These are phyloP conservation scores for Dactylonectria estremocensis DNA, from an alignment of 2,329 filamentous ascomycete genomes.

Conservation along the genomic window DNA sequence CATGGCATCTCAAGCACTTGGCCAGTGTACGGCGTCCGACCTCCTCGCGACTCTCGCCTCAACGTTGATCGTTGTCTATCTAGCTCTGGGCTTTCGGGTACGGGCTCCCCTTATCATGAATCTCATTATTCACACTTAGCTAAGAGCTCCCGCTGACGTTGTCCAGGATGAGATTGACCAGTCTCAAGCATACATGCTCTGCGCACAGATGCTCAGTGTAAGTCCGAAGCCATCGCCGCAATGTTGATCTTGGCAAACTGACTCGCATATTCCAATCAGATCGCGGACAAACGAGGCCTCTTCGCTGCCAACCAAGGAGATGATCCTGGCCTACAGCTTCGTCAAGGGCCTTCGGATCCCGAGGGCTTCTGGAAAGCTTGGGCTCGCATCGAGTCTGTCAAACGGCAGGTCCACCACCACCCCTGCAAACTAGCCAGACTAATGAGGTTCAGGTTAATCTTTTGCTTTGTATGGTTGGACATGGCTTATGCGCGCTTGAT, in stretches of 20 bases:
- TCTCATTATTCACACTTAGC: not conserved
- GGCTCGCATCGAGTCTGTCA: slow-evolving; percentile 28
- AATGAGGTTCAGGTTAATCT: slow-evolving; percentile 8
- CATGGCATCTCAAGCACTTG: slow-evolving; percentile 1
- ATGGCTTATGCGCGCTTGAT: slow-evolving; percentile 31
- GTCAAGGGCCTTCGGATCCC: not conserved
- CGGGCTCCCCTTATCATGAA: not conserved
- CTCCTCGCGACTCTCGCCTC: slow-evolving; percentile 22
- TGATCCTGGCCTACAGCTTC: not conserved
- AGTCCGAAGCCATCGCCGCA: not conserved
- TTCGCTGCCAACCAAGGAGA: slow-evolving; percentile 5
- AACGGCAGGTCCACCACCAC: slow-evolving; percentile 16
- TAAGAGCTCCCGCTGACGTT: not conserved
- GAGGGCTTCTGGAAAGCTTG: slow-evolving; percentile 25
- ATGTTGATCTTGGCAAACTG: too few species aligned
- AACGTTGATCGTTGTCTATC: slow-evolving; percentile 13
- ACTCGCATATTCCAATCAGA: not conserved
- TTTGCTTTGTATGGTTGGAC: slow-evolving; percentile 23
- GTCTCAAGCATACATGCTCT: slow-evolving; percentile 19
- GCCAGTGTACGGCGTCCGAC: not conserved
- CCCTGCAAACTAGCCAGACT: not conserved
- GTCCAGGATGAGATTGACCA: slow-evolving; percentile 21
- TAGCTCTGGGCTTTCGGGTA: slow-evolving; percentile 29
- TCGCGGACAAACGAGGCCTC: slow-evolving; percentile 21
- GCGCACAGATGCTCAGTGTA: slow-evolving; percentile 27